These are phyloP conservation scores for Candida neerlandica DNA, from an alignment of 1,139 yeast genomes.

Conservation along the genomic window DNA sequence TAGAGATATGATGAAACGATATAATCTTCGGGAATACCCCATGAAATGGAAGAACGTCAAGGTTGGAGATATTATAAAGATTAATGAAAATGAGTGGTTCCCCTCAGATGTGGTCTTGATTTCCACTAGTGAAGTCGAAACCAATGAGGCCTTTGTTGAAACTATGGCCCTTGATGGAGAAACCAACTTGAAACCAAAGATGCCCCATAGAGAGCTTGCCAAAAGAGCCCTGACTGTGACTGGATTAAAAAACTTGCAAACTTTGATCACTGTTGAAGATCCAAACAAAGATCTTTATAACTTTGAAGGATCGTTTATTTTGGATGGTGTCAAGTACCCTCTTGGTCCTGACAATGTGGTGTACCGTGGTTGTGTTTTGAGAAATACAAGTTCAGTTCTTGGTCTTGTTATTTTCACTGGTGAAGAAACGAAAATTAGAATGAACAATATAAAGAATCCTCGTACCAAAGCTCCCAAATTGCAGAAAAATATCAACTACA, in stretches of 20 bases:
- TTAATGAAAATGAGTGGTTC: slow-evolving; percentile 83
- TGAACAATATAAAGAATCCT: slow-evolving; percentile 90
- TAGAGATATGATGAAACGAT: slow-evolving; percentile 29
- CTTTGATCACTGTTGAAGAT: slow-evolving; percentile 73
- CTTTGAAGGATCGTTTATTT: slow-evolving; percentile 66
- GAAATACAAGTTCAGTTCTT: slow-evolving; percentile 73
- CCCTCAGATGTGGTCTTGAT: slow-evolving; percentile 87
- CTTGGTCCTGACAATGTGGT: slow-evolving; percentile 78
- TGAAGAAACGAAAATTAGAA: slow-evolving; percentile 92
- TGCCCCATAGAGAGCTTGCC: slow-evolving; percentile 66
- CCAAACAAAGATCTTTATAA: slow-evolving; percentile 91
- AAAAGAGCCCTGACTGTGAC: slow-evolving; percentile 50
- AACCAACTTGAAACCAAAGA: slow-evolving; percentile 78
- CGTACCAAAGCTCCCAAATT: slow-evolving; percentile 92
- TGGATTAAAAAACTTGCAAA: slow-evolving; percentile 52
- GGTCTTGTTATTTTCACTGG: slow-evolving; percentile 93
- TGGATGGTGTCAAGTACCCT: slow-evolving; percentile 45
- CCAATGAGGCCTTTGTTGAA: slow-evolving; percentile 81
- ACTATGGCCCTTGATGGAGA: slow-evolving; percentile 99
- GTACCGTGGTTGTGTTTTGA: slow-evolving; percentile 83
- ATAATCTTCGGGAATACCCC: slow-evolving; percentile 36
- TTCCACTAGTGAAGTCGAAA: slow-evolving; percentile 61
- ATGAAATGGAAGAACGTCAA: slow-evolving; percentile 72
- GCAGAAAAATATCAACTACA: slow-evolving; percentile 77
- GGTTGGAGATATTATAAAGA: slow-evolving; percentile 81